Conservation (phyloP, 2,329 filamentous ascomycete genomes). For the Coleophoma eucalyptorum region DNA sequence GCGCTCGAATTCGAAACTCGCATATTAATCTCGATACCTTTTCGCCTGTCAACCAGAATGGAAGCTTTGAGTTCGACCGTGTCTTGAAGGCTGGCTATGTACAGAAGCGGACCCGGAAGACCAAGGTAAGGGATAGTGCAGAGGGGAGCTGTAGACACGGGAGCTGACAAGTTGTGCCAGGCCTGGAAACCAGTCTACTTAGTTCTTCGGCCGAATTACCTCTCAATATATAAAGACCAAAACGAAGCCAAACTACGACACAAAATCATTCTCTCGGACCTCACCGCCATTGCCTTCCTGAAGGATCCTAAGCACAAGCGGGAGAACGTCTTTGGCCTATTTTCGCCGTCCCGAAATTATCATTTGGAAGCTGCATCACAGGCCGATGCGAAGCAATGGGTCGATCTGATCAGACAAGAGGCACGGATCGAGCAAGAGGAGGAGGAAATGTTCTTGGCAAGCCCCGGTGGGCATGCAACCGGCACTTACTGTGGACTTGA, state of each 20-base stretch:
- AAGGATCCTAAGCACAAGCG: slow-evolving; percentile 86
- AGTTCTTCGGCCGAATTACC: slow-evolving; percentile 82
- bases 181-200: slow-evolving; percentile 89
- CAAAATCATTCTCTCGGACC: slow-evolving; percentile 82
- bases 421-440: slow-evolving; percentile 87
- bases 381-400: slow-evolving; percentile 81
- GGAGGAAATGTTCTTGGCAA: slow-evolving; percentile 73
- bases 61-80: slow-evolving; percentile 92
- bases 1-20: slow-evolving; percentile 22
- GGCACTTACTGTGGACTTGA: slow-evolving; percentile 22
- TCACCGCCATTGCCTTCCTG: slow-evolving; percentile 85
- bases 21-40: slow-evolving; percentile 60
- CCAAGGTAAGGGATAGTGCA: slow-evolving; percentile 58
- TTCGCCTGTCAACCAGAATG: slow-evolving; percentile 89
- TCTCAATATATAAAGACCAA: slow-evolving; percentile 91
- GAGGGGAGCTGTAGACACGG: not conserved
- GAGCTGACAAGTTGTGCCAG: slow-evolving; percentile 36
- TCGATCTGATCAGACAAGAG: slow-evolving; percentile 72
- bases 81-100: slow-evolving; percentile 87
- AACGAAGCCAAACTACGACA: slow-evolving; percentile 87
- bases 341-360: slow-evolving; percentile 86
- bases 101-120: slow-evolving; percentile 86
- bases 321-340: slow-evolving; percentile 86
- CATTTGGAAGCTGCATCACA: slow-evolving; percentile 76
- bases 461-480: slow-evolving; percentile 45